phyloP scores from a whole-genome alignment of 306 rosid genomes.

The Vigna trinervia region DNA sequence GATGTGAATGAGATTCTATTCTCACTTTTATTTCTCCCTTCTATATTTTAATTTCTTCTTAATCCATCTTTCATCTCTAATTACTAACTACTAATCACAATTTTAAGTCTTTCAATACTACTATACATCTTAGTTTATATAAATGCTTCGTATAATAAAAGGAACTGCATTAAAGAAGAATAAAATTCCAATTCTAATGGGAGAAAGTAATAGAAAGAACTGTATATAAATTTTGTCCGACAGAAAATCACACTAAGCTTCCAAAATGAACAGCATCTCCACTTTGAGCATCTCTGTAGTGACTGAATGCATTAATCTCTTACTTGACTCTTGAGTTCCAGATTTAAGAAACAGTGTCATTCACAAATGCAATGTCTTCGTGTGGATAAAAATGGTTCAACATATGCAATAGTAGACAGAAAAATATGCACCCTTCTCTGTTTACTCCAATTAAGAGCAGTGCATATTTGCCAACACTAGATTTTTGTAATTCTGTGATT shows the following conservation, averaged over 20 bases:
- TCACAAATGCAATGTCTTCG: conserved; percentile 24
- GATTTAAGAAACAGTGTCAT: conserved; percentile 47
- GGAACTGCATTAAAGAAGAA: too few species aligned
- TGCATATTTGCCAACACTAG: conserved; percentile 39
- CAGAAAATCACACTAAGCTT: conserved; percentile 51
- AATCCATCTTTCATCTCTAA: conserved; percentile 12
- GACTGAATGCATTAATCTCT: conserved; percentile 44
- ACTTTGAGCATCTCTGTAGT: conserved; percentile 51
- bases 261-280: conserved; percentile 75
- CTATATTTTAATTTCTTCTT: not conserved
- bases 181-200: too few species aligned
- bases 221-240: not conserved
- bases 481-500: conserved; percentile 34
- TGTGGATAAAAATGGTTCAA: conserved; percentile 36
- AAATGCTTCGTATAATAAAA: too few species aligned
- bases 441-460: conserved; percentile 40
- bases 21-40: conserved; percentile 17
- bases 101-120: too few species aligned
- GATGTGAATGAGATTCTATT: conserved; percentile 36
- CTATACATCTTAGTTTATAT: too few species aligned
- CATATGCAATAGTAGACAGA: conserved; percentile 29
- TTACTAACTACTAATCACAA: not conserved
- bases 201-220: not conserved
- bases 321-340: not conserved
- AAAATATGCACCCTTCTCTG: conserved; percentile 38